Evolutionary conservation across 352 stramenopile species (phyloP).

Genomic region (Globisporangium heterothallicum): DNA sequence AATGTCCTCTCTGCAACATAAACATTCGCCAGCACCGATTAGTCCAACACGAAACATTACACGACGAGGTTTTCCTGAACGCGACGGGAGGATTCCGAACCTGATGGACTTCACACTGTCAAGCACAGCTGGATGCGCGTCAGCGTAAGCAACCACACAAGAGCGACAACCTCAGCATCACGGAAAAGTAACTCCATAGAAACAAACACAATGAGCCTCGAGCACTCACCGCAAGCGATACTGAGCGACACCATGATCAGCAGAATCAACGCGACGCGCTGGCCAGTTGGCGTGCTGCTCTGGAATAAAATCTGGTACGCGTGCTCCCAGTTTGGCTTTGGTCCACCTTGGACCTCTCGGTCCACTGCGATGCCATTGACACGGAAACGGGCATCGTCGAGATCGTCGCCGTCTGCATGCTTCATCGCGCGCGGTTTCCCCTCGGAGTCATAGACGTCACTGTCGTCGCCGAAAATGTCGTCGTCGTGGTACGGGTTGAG

Average conservation of each 20-base stretch:
- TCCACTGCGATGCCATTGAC: conserved; percentile 75
- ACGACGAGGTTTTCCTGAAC: background rate
- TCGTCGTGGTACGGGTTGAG: conserved; percentile 16
- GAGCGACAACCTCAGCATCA: too few species aligned
- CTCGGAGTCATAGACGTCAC: conserved; percentile 29
- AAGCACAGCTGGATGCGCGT: conserved; percentile 45
- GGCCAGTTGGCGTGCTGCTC: conserved; percentile 61
- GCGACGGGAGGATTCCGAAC: conserved; percentile 18
- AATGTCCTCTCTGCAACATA: conserved; percentile 37
- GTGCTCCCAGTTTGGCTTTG: conserved; percentile 54
- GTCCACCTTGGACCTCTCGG: conserved; percentile 61
- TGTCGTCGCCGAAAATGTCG: conserved; percentile 17
- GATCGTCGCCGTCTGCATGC: conserved; percentile 19
- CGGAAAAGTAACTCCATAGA: too few species aligned
- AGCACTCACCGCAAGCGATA: conserved; percentile 39
- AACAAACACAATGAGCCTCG: too few species aligned
- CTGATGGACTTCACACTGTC: conserved; percentile 67
- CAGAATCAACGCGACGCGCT: conserved; percentile 57
- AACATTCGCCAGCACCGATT: background rate
- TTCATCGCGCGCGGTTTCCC: conserved; percentile 23
- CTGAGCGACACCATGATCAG: conserved; percentile 68
- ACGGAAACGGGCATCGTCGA: conserved; percentile 52
- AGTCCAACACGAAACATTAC: background rate
- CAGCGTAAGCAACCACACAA: background rate
- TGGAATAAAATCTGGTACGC: conserved; percentile 73